Conservation (phyloP, 2,329 filamentous ascomycete species). For the Volutella citrinella region DNA sequence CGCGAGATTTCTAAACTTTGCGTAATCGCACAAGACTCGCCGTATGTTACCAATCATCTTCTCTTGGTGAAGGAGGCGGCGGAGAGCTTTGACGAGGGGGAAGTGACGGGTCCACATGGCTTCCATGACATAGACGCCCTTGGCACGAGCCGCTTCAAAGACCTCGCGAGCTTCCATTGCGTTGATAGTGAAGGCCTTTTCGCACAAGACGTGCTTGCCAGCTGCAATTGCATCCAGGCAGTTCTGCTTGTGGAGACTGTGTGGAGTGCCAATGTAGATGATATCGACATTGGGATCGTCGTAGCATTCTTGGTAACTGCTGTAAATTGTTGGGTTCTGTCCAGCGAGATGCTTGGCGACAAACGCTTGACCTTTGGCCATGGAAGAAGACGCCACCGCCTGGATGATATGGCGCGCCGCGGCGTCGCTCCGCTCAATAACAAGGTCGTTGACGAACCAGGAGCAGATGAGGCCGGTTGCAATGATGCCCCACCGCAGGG, state of each 20-base stretch:
- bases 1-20: conserved; percentile 33
- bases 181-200: conserved; percentile 43
- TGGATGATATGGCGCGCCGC: conserved; percentile 39
- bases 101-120: conserved; percentile 45
- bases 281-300: conserved; percentile 40
- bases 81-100: conserved; percentile 34
- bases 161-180: conserved; percentile 37
- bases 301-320: conserved; percentile 38
- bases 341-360: conserved; percentile 28
- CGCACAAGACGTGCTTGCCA: conserved; percentile 44
- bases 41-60: conserved; percentile 37
- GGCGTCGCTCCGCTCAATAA: conserved; percentile 31
- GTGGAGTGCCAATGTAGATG: conserved; percentile 45
- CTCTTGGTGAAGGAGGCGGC: conserved; percentile 35
- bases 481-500: conserved; percentile 35
- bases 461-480: conserved; percentile 43
- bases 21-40: conserved; percentile 39
- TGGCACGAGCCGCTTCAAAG: conserved; percentile 34
- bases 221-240: conserved; percentile 40
- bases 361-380: conserved; percentile 35
- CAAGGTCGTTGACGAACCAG: conserved; percentile 42
- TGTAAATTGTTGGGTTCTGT: conserved; percentile 33
- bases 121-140: conserved; percentile 43
- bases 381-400: conserved; percentile 38
- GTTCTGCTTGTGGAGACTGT: conserved; percentile 41